Evolutionary conservation across 164 flowering plant species (phyloP), one percentile per base, ranked within the genome.

Genomic region (Aristolochia californica): DNA sequence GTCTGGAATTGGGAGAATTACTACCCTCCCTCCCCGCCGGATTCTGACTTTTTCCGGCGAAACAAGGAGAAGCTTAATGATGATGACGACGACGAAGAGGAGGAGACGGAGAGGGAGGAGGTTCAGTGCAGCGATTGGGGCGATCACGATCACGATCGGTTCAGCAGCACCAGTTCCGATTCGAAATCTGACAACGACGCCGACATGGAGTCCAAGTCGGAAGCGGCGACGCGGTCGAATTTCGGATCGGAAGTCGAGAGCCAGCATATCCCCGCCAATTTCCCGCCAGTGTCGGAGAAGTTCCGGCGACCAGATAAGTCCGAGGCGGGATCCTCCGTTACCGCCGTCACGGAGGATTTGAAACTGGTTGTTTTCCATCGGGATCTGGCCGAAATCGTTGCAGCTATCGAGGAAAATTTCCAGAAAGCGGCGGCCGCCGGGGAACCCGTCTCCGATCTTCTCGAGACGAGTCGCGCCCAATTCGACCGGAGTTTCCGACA

Each of bases 1-100:
- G 78, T 79, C 2, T 93, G 99, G 99, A 84, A 93, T 69, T 93
- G 99, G 99, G 99, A 93, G 61, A 78, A 83, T 54, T 85, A 81
- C 75, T 85, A 87, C 66, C 99, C 99, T 63, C 99, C 99, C 0
- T 87, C 99, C 0, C 97, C 99, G 7, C 99, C 99, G 0, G 79
- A 66, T 57, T 93, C 99, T 15, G 68, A 64, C n/a, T 64, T 58
- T 62, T 64, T 15, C 45, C 38, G 22, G 48, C 56, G 34, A 16
- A 40, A 18, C 5, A 25, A 44, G 5, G 18, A 12, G 18, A 25
- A 58, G 15, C n/a, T n/a, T n/a, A 9, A 34, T 12, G 7, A 34
- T 12, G 40, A 34, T 8, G 40, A 34, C 28, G 17, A 11, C 58
- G 49, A 18, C 50, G 10, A n/a, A 5, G 75, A 64, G 0, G 72